phyloP scores from a whole-genome alignment of 495 filamentous ascomycete species.

The Pyrenopolyporus hunteri region DNA sequence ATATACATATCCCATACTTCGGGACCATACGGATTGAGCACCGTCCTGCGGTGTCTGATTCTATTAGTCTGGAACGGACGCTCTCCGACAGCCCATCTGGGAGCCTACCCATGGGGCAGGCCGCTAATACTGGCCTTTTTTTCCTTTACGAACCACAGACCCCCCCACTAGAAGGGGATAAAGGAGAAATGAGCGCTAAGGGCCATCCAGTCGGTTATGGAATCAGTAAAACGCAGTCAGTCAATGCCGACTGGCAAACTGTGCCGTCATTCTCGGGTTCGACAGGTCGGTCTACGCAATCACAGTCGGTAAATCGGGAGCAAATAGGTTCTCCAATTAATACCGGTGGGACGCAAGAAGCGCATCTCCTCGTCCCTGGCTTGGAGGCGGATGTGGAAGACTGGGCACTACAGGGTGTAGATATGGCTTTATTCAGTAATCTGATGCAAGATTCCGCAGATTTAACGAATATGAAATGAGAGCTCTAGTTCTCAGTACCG shows the following conservation, averaged over 20 bases:
- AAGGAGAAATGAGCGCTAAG: neutral
- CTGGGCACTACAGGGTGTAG: slow-evolving; percentile 50
- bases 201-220: slow-evolving; percentile 2
- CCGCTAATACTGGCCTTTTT: neutral
- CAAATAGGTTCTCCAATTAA: neutral
- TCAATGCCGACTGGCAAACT: slow-evolving; percentile 20
- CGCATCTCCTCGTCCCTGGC: slow-evolving; percentile 28
- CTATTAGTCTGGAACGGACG: neutral
- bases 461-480: neutral
- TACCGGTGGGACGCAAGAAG: neutral
- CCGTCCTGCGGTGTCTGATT: neutral
- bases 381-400: slow-evolving; percentile 40
- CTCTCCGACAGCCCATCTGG: neutral
- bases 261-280: slow-evolving; percentile 1
- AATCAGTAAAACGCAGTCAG: slow-evolving; percentile 5
- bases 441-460: slow-evolving; percentile 30
- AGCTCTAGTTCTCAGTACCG: neutral
- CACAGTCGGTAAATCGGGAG: neutral
- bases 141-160: neutral
- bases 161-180: neutral
- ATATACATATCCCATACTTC: slow-evolving; percentile 35
- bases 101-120: neutral
- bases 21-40: slow-evolving; percentile 31
- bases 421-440: slow-evolving; percentile 49
- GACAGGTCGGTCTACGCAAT: neutral